Evolutionary conservation across 208 protist genomes (phyloP).

Genomic region (Strigomonas galati): DNA sequence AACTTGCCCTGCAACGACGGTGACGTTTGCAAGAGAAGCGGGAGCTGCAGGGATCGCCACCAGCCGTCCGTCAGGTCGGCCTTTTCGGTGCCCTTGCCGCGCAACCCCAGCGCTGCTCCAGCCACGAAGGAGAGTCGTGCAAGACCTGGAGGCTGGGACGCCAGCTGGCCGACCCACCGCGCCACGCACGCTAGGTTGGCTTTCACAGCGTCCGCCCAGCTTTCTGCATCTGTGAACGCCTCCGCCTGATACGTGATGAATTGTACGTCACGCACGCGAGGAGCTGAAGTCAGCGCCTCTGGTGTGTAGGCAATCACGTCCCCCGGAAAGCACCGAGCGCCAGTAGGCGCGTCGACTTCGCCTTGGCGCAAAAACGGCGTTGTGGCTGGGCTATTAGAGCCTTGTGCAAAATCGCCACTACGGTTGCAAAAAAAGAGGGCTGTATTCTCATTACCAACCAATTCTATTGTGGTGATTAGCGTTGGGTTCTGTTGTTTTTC

Average conservation of each 20-base stretch:
- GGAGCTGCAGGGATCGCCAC: conserved; percentile 63
- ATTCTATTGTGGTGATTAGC: too few species aligned
- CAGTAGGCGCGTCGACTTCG: conserved; percentile 11
- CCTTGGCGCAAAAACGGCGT: not conserved
- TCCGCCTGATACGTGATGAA: conserved; percentile 51
- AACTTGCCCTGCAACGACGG: conserved; percentile 21
- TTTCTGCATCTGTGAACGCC: conserved; percentile 50
- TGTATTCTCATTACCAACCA: too few species aligned
- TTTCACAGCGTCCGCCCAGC: conserved; percentile 60
- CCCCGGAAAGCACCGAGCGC: conserved; percentile 30
- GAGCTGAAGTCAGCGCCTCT: not conserved
- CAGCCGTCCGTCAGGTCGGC: conserved; percentile 35
- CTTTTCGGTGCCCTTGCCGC: not conserved
- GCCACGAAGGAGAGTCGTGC: conserved; percentile 70
- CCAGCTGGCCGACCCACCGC: conserved; percentile 46
- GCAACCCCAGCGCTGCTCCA: conserved; percentile 14
- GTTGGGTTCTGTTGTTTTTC: too few species aligned
- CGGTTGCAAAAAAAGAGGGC: too few species aligned
- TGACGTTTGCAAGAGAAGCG: conserved; percentile 43
- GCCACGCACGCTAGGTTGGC: conserved; percentile 37
- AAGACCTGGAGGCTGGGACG: conserved; percentile 57
- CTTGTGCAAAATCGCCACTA: too few species aligned
- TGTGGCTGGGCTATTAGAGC: too few species aligned
- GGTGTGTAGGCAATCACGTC: conserved; percentile 36
- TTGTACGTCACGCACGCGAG: conserved; percentile 11